These are phyloP conservation scores for Zygotorulaspora mrakii DNA, from an alignment of 1,139 yeast species.

Conservation along the genomic window DNA sequence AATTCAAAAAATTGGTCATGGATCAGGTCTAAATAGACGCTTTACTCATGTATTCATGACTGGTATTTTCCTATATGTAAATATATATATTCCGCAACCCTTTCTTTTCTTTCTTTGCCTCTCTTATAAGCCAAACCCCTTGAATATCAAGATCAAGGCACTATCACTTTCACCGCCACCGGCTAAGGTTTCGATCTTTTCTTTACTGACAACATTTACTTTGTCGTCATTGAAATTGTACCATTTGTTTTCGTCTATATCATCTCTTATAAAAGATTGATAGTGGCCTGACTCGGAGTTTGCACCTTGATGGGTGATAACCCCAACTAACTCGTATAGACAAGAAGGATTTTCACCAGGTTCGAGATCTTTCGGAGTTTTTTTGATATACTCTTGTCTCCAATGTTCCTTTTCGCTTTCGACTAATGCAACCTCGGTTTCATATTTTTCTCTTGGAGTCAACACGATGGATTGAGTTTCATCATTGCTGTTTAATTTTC, in stretches of 20 bases:
- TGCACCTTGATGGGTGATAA: conserved; percentile 91
- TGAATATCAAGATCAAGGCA: conserved; percentile 82
- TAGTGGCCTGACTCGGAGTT: conserved; percentile 98
- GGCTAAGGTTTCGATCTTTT: conserved; percentile 76
- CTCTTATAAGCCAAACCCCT: conserved; percentile 56
- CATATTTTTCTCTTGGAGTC: conserved; percentile 36
- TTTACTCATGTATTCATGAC: too few relatives aligned
- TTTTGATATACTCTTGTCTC: conserved; percentile 38
- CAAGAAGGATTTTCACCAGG: conserved; percentile 83
- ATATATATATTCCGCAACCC: conserved; percentile 8
- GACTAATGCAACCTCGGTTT: conserved; percentile 37
- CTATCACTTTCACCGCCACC: conserved; percentile 99
- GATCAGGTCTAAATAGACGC: conserved; percentile 8
- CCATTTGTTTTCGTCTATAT: conserved; percentile 75
- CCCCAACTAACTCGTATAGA: conserved; percentile 75
- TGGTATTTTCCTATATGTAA: conserved; percentile 7
- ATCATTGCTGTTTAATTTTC: conserved; percentile 42
- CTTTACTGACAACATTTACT: conserved; percentile 71
- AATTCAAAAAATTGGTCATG: conserved; percentile 49
- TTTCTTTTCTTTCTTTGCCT: too few relatives aligned
- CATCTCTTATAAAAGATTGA: conserved; percentile 80
- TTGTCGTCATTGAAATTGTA: conserved; percentile 93
- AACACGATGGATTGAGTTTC: conserved; percentile 36
- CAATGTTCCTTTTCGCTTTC: conserved; percentile 40
- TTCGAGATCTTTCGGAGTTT: conserved; percentile 37